Evolutionary conservation across 805 yeast species (phyloP).

Genomic region (Tetrapisispora namnaoensis): DNA sequence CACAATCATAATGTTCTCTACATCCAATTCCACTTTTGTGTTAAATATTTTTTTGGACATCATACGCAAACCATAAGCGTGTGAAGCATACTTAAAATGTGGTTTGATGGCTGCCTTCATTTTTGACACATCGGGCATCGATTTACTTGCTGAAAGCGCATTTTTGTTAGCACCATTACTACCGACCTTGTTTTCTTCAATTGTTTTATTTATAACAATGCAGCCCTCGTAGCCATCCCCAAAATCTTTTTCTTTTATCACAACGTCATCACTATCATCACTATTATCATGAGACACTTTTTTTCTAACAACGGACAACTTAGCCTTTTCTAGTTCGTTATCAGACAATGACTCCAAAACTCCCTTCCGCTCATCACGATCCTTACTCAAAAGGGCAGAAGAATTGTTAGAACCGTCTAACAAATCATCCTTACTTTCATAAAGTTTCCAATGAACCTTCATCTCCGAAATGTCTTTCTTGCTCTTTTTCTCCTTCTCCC

Average conservation of each 20-base stretch:
- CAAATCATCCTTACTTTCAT: slow-evolving; percentile 1
- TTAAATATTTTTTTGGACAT: slow-evolving; percentile 61
- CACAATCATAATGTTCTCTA: slow-evolving; percentile 64
- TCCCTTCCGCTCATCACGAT: neutral
- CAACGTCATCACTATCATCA: neutral
- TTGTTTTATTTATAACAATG: slow-evolving; percentile 1
- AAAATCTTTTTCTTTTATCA: neutral
- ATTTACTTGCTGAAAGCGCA: neutral
- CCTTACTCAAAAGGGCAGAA: neutral
- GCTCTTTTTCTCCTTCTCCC: neutral
- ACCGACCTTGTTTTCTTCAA: neutral
- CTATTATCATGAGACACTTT: neutral
- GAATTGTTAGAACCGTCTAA: neutral
- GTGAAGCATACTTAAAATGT: slow-evolving; percentile 67
- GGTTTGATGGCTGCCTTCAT: slow-evolving; percentile 19
- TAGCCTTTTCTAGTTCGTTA: neutral
- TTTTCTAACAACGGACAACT: neutral
- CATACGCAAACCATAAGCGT: slow-evolving; percentile 72
- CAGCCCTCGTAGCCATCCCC: slow-evolving; percentile 2
- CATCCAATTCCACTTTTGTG: slow-evolving; percentile 62
- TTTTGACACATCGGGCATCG: slow-evolving; percentile 3
- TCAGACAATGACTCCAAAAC: neutral
- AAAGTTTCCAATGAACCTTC: slow-evolving; percentile 2
- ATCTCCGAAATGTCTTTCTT: neutral
- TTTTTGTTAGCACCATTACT: neutral